Evolutionary conservation across 129 eudicot genomes (phyloP).

Genomic region (Kitagawia praeruptora): DNA sequence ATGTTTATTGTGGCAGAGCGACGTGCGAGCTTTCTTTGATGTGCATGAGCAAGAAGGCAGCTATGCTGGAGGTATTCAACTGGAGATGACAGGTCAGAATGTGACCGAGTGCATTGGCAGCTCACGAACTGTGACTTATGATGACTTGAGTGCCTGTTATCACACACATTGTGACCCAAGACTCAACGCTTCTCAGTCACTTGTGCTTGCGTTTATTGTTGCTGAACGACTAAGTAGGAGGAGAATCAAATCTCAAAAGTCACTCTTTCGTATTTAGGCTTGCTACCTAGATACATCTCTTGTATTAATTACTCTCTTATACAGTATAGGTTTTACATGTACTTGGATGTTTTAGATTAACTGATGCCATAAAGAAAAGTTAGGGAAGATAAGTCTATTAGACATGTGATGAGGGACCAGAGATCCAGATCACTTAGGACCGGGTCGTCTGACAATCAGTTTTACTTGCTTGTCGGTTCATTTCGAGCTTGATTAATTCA

Average conservation of each 20-base stretch:
- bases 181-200: not conserved
- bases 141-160: not conserved
- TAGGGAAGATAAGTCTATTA: too few species aligned
- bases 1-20: not conserved
- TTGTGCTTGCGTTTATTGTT: not conserved
- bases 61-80: not conserved
- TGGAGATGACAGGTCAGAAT: conserved; percentile 5
- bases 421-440: too few species aligned
- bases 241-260: conserved; percentile 6
- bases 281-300: not conserved
- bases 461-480: too few species aligned
- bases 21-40: conserved; percentile 1
- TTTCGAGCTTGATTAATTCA: too few species aligned
- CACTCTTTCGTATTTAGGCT: not conserved
- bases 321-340: too few species aligned
- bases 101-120: conserved; percentile 3
- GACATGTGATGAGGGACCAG: too few species aligned
- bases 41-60: conserved; percentile 8
- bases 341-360: too few species aligned
- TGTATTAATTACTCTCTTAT: not conserved
- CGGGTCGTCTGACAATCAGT: too few species aligned
- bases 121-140: not conserved
- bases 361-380: too few species aligned
- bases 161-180: conserved; percentile 6
- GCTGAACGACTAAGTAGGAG: conserved; percentile 4